A percentile compares a stretch with the other conserved stretches of the same genome.
These are phyloP conservation scores for Mycena kentingensis DNA, from an alignment of 768 basidiomycete genomes.

Conservation along the genomic window DNA sequence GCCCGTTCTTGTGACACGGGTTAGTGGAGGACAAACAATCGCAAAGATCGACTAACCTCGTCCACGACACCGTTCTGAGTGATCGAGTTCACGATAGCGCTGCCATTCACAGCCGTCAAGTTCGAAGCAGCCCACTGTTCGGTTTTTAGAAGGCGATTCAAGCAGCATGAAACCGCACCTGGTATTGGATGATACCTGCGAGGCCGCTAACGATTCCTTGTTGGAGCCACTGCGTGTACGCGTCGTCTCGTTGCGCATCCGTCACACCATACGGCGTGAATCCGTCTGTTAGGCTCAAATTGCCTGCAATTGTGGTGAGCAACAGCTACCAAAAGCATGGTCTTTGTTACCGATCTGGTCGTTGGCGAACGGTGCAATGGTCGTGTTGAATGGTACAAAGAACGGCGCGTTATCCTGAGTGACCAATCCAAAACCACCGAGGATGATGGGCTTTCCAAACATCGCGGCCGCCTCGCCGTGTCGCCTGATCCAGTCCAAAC, in stretches of 20 bases:
- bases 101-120: slow-evolving; percentile 49
- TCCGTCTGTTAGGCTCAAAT: slow-evolving; percentile 13
- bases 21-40: too few species aligned
- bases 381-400: slow-evolving; percentile 66
- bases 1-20: too few species aligned
- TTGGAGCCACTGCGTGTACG: slow-evolving; percentile 58
- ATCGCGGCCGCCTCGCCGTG: slow-evolving; percentile 46
- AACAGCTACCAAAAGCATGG: not conserved
- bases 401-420: slow-evolving; percentile 51
- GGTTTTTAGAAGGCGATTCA: slow-evolving; percentile 15
- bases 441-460: slow-evolving; percentile 56
- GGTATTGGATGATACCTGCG: slow-evolving; percentile 50
- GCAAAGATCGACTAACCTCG: too few species aligned
- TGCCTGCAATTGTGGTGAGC: slow-evolving; percentile 7
- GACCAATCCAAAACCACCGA: slow-evolving; percentile 65
- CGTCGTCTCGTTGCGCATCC: slow-evolving; percentile 50
- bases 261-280: slow-evolving; percentile 51
- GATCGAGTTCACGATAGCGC: slow-evolving; percentile 40
- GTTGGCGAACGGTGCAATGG: slow-evolving; percentile 29
- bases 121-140: slow-evolving; percentile 59
- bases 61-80: slow-evolving; percentile 35
- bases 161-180: slow-evolving; percentile 31
- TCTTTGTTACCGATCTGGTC: slow-evolving; percentile 16
- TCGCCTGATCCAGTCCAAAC: slow-evolving; percentile 54
- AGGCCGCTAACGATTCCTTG: slow-evolving; percentile 39